Conservation (phyloP, 176 grass and related monocot species). For the Pharus latifolius region DNA sequence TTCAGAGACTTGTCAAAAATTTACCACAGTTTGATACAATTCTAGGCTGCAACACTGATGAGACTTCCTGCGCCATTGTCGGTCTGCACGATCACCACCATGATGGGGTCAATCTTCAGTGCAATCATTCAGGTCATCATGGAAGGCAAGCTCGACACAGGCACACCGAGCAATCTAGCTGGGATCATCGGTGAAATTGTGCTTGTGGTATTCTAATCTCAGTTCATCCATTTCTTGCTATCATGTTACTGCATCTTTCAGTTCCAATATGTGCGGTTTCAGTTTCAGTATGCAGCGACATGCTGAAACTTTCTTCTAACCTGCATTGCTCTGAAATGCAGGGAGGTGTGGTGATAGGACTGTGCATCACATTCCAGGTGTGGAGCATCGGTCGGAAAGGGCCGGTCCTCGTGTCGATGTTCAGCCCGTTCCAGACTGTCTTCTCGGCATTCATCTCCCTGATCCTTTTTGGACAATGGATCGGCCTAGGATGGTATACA, state of each 20-base stretch:
- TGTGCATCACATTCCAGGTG: constrained; percentile 33
- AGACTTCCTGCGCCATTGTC: constrained; percentile 38
- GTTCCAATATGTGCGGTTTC: no score
- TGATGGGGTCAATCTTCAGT: constrained; percentile 45
- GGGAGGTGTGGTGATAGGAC: constrained; percentile 27
- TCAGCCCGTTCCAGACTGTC: constrained; percentile 45
- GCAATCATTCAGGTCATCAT: constrained; percentile 26
- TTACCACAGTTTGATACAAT: background rate
- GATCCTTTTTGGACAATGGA: constrained; percentile 27
- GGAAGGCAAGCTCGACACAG: constrained; percentile 22
- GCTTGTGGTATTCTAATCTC: constrained; percentile 9
- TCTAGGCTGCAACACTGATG: constrained; percentile 31
- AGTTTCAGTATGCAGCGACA: background rate
- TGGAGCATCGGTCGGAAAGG: constrained; percentile 34
- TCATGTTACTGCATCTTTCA: no score
- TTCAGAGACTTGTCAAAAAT: background rate
- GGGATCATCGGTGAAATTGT: constrained; percentile 14
- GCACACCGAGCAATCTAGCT: background rate
- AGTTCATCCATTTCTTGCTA: background rate
- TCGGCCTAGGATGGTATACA: constrained; percentile 26
- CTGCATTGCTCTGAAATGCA: background rate
- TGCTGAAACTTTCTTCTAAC: background rate
- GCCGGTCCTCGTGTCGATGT: constrained; percentile 37
- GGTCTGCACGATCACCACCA: constrained; percentile 6
- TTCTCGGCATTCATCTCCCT: constrained; percentile 28